Percentiles rank a stretch among this genome's conserved stretches.
These are phyloP conservation scores for Thymus quinquecostatus DNA, from an alignment of 257 asterid genomes.

Conservation along the genomic window DNA sequence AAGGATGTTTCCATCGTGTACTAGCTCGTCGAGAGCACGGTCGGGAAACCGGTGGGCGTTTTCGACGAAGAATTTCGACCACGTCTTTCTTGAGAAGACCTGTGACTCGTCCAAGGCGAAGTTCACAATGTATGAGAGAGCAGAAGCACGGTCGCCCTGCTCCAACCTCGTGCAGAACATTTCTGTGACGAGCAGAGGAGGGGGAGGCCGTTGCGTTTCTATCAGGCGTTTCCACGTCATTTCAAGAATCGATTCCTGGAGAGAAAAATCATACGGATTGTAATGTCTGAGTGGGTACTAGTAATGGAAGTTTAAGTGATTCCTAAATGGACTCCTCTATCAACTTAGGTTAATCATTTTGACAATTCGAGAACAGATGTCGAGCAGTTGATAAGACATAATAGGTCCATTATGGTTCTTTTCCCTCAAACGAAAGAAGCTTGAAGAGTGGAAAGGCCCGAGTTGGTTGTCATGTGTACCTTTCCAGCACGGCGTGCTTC, in stretches of 20 bases:
- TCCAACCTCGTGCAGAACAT: constrained; percentile 67
- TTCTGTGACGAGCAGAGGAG: constrained; percentile 56
- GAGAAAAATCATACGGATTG: neutral
- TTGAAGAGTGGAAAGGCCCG: neutral
- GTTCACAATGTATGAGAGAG: constrained; percentile 54
- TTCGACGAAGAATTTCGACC: constrained; percentile 61
- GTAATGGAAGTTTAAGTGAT: neutral
- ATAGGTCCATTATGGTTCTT: neutral
- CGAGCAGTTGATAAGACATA: neutral
- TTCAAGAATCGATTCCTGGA: constrained; percentile 64
- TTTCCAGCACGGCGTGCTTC: constrained; percentile 77
- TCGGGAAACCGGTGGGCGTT: constrained; percentile 45
- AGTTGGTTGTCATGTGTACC: constrained; percentile 44
- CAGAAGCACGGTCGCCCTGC: constrained; percentile 52
- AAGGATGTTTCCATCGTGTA: constrained; percentile 36
- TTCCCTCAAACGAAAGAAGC: neutral
- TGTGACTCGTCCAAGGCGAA: constrained; percentile 50
- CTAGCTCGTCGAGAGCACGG: constrained; percentile 44
- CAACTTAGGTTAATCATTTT: neutral
- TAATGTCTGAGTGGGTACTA: neutral
- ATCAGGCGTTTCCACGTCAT: constrained; percentile 76
- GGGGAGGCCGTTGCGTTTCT: constrained; percentile 53
- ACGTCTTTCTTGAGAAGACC: constrained; percentile 64
- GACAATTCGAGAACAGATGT: neutral
- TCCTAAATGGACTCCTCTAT: neutral